phyloP scores from a whole-genome alignment of 2,329 filamentous ascomycete genomes.

The Xylaria sp. region DNA sequence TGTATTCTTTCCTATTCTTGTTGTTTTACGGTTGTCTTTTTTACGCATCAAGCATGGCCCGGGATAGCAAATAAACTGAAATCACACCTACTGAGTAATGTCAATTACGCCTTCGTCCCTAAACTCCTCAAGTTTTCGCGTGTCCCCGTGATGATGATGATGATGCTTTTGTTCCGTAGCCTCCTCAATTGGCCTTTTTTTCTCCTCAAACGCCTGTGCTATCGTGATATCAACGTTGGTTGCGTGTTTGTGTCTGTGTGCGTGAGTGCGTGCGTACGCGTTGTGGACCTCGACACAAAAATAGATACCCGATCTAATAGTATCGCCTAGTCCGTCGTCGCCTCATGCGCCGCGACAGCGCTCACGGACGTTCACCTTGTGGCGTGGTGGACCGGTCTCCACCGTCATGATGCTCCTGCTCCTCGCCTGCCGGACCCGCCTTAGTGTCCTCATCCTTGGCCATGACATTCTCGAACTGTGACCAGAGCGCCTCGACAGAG shows the following conservation, averaged over 20 bases:
- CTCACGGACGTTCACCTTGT: slow-evolving; percentile 6
- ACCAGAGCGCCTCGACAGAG: slow-evolving; percentile 96
- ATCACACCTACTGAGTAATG: slow-evolving; percentile 17
- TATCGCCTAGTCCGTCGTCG: not conserved
- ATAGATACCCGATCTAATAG: not conserved
- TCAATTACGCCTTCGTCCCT: slow-evolving; percentile 14
- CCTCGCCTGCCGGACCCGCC: slow-evolving; percentile 26
- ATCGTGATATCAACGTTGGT: too few species aligned
- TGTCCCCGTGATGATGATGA: too few species aligned
- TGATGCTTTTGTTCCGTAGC: not conserved
- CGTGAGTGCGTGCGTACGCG: too few species aligned
- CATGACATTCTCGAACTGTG: slow-evolving; percentile 96
- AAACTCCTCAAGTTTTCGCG: too few species aligned
- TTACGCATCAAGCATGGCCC: slow-evolving; percentile 26
- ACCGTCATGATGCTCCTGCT: slow-evolving; percentile 26
- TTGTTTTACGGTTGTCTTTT: slow-evolving; percentile 24
- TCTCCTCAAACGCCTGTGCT: slow-evolving; percentile 5
- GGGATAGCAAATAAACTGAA: slow-evolving; percentile 35
- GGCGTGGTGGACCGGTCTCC: slow-evolving; percentile 15
- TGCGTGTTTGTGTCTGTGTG: too few species aligned
- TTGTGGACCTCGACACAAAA: not conserved
- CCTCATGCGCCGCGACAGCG: not conserved
- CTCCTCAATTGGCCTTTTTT: not conserved
- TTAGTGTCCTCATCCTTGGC: slow-evolving; percentile 53
- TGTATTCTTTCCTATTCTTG: slow-evolving; percentile 24